A percentile compares a stretch with the other conserved stretches of the same genome.
Conservation (phyloP, 2,329 filamentous ascomycete genomes). For the Colletotrichum musae region DNA sequence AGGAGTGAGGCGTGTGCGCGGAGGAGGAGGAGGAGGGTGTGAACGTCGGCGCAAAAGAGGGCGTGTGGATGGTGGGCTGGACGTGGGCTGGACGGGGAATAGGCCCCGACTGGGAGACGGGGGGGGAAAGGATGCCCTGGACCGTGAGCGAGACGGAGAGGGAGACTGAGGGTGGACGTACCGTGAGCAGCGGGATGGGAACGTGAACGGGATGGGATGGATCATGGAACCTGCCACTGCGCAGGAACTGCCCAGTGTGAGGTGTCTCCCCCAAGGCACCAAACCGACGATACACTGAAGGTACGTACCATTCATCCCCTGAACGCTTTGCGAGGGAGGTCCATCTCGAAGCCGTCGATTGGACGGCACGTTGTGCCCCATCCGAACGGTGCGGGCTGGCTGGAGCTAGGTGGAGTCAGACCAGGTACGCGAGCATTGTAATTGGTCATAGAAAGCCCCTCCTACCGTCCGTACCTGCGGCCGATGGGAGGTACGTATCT, state of each 20-base stretch:
- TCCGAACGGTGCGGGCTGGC: slow-evolving; percentile 16
- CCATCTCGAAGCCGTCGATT: neutral
- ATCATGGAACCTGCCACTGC: slow-evolving; percentile 7
- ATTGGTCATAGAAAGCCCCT: slow-evolving; percentile 33
- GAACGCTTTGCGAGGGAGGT: neutral
- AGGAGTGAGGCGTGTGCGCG: neutral
- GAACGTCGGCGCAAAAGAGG: slow-evolving; percentile 2
- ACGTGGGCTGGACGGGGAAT: slow-evolving; percentile 6
- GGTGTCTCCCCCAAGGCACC: neutral
- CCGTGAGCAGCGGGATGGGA: slow-evolving; percentile 25
- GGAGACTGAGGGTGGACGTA: slow-evolving; percentile 3
- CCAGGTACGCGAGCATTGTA: slow-evolving; percentile 28
- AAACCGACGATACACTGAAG: neutral
- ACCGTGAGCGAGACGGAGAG: slow-evolving; percentile 3
- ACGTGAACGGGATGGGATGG: slow-evolving; percentile 12
- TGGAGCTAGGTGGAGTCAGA: slow-evolving; percentile 19
- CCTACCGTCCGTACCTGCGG: slow-evolving; percentile 35
- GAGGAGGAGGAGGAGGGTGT: neutral
- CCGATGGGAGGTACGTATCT: slow-evolving; percentile 30
- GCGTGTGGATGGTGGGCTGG: slow-evolving; percentile 8
- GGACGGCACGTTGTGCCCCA: slow-evolving; percentile 5
- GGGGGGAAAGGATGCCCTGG: neutral
- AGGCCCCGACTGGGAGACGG: neutral
- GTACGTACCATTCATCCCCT: slow-evolving; percentile 1
- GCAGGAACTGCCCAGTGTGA: neutral